Percentiles rank a stretch among this genome's conserved stretches.
Evolutionary conservation across 129 eudicot genomes (phyloP).

Genomic region (Pittosporum tobira): DNA sequence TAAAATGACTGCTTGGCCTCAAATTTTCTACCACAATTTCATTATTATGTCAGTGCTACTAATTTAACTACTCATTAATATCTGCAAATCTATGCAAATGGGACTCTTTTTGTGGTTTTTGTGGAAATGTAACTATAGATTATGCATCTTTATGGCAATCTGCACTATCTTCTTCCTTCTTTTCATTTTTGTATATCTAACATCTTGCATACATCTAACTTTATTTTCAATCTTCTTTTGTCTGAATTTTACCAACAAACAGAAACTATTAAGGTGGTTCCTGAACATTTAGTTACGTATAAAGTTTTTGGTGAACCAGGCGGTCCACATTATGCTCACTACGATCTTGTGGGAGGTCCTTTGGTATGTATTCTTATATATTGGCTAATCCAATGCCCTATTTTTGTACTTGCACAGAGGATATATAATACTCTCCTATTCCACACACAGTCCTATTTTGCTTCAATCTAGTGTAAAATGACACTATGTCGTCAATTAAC

Average conservation of each 20-base stretch:
- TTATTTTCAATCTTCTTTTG: background rate
- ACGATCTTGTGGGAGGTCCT: constrained; percentile 74
- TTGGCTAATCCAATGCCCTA: background rate
- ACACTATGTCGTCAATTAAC: too few species aligned
- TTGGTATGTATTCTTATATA: constrained; percentile 33
- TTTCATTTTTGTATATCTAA: background rate
- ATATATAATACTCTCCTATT: too few species aligned
- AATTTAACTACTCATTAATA: too few species aligned
- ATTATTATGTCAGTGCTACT: too few species aligned
- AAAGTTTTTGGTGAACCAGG: constrained; percentile 59
- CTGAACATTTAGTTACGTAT: constrained; percentile 39
- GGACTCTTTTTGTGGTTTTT: too few species aligned
- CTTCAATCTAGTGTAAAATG: too few species aligned
- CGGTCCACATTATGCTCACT: constrained; percentile 80
- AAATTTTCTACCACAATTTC: too few species aligned
- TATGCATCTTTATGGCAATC: background rate
- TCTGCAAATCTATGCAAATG: too few species aligned
- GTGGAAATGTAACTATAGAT: too few species aligned
- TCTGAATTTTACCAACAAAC: constrained; percentile 16
- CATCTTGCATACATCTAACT: background rate
- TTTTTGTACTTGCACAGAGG: background rate
- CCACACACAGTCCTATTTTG: too few species aligned
- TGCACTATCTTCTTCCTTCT: background rate
- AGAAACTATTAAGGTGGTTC: constrained; percentile 63
- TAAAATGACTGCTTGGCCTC: too few species aligned